Conservation (phyloP, 1,139 yeast species). For the Suhomyces coccinellae region DNA sequence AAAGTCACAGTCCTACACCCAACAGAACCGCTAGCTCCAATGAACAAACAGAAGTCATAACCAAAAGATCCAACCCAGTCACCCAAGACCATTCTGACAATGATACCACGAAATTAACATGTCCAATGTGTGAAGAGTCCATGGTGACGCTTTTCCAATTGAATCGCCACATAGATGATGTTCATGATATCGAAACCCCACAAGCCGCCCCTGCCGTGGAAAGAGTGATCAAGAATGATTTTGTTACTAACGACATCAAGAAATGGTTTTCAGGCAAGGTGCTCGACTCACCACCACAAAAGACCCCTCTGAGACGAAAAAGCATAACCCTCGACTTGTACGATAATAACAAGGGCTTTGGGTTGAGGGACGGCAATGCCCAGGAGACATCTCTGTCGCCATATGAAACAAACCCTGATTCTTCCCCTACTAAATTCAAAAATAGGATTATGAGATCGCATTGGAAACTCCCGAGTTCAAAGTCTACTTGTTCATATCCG, state of each 20-base stretch:
- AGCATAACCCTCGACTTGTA: slow-evolving; percentile 34
- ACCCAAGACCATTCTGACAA: neutral
- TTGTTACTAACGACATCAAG: slow-evolving; percentile 22
- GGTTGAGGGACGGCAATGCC: slow-evolving; percentile 21
- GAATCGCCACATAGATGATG: slow-evolving; percentile 72
- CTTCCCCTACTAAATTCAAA: slow-evolving; percentile 9
- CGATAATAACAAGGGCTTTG: slow-evolving; percentile 38
- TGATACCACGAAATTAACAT: slow-evolving; percentile 20
- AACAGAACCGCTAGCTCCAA: slow-evolving; percentile 1
- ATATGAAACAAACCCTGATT: neutral
- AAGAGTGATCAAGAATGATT: slow-evolving; percentile 20
- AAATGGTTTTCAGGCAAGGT: slow-evolving; percentile 24
- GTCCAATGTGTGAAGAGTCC: slow-evolving; percentile 71
- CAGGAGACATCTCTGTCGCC: neutral
- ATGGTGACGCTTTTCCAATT: slow-evolving; percentile 60
- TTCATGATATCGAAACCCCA: slow-evolving; percentile 37
- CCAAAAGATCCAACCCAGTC: neutral
- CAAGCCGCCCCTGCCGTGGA: slow-evolving; percentile 9
- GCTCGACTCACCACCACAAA: slow-evolving; percentile 7
- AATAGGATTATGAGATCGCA: slow-evolving; percentile 51
- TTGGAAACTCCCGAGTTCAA: slow-evolving; percentile 57
- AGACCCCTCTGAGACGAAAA: slow-evolving; percentile 21
- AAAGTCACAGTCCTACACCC: slow-evolving; percentile 13
- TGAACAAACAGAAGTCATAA: neutral
- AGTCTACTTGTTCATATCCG: slow-evolving; percentile 31